A percentile compares a stretch with the other conserved stretches of the same genome.
phyloP scores from a whole-genome alignment of 805 yeast species.

The Yarrowia sp. region DNA sequence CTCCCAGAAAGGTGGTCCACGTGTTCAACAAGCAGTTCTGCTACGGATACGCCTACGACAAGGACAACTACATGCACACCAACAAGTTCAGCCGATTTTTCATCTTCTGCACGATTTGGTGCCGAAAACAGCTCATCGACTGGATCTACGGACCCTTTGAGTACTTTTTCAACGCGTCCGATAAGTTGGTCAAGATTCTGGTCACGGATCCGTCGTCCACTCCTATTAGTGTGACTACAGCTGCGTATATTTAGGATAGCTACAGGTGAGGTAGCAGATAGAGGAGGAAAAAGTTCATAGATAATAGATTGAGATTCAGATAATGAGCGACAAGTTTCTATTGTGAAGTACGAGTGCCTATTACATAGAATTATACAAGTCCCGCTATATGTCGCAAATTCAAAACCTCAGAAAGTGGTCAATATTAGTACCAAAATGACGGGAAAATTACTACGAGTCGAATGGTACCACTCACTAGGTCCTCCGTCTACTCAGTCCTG shows the following conservation, averaged over 20 bases:
- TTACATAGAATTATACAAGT: too few relatives aligned
- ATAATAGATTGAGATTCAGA: background rate
- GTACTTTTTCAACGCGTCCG: constrained; percentile 37
- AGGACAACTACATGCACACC: constrained; percentile 27
- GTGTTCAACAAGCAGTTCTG: constrained; percentile 37
- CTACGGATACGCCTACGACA: constrained; percentile 25
- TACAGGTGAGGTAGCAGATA: background rate
- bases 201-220: constrained; percentile 12
- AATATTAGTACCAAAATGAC: too few relatives aligned
- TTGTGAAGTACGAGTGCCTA: background rate
- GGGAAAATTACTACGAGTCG: too few relatives aligned
- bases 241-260: constrained; percentile 9
- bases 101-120: constrained; percentile 12
- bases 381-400: too few relatives aligned
- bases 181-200: constrained; percentile 19
- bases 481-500: too few relatives aligned
- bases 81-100: background rate
- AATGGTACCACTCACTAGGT: too few relatives aligned
- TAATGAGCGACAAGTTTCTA: too few relatives aligned
- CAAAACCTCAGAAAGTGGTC: too few relatives aligned
- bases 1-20: constrained; percentile 23
- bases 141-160: constrained; percentile 35
- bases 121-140: constrained; percentile 21
- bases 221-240: constrained; percentile 22
- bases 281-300: constrained; percentile 11